Base-by-base conservation (phyloP, 805 yeast species). In the Deakozyma indianensis region DNA sequence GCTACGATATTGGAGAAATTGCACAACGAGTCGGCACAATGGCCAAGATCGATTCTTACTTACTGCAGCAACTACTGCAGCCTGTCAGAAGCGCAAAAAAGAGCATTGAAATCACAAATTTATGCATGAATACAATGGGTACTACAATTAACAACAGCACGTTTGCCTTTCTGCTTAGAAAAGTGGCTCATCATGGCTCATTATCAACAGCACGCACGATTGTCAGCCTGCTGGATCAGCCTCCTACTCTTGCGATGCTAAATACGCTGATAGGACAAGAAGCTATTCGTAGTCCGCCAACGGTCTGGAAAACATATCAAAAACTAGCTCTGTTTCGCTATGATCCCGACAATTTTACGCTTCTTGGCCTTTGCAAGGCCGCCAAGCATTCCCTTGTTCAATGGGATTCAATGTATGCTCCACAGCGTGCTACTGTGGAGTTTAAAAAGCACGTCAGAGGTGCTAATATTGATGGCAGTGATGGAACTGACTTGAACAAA, bases 371-470 rank as follows among this genome's bases (percentile, higher is more conserved):
- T 22, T 65, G 81, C 24, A 56, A 65, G 1, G 77, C 81, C 0
- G 68, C 80, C 3, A 55, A 63, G 50, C 45, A 48, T 35, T 45
- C 50, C 1, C 38, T 48, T 1, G 44, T 70, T 2, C 43, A 61
- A 16, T 79, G 84, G 84, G 75, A 65, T 7, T 60, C 62, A 1
- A 43, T 67, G 35, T 71, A 62, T 44, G 83, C 87, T 0, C 65
- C 80, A 1, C 84, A 79, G 51, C 65, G 77, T 22, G 78, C 83
- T 0, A 66, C 77, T 2, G 69, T 65, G 32, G 83, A 80, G 55
- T 74, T 80, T 58, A 69, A 74, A 47, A 49, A 49, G 23, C 57
- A 60, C 52, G 65, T 68, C 1, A 61, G 71, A 35, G 68, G 60
- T n/a, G 52, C 63, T 0, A 49, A 47, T 22, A 52, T 53, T 1